These are phyloP conservation scores for Sungouiozyma intestinalis DNA, from an alignment of 805 yeast genomes.

Conservation along the genomic window DNA sequence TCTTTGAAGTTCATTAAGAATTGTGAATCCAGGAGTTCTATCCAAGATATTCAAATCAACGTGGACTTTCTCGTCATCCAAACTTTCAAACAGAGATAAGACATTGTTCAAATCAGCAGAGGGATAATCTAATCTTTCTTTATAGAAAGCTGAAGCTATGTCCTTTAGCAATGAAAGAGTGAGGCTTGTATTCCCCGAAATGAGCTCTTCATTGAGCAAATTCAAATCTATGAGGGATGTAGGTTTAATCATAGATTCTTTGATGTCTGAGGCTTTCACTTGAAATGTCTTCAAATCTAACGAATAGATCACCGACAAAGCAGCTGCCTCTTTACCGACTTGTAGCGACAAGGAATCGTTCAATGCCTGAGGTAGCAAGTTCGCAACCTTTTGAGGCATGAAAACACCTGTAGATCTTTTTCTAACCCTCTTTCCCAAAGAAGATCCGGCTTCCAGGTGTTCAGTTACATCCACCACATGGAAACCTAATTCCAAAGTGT, in stretches of 20 bases:
- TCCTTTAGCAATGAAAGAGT: constrained; percentile 11
- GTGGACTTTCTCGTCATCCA: constrained; percentile 77
- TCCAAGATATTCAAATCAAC: constrained; percentile 66
- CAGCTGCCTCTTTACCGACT: constrained; percentile 48
- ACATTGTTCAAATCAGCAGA: constrained; percentile 23
- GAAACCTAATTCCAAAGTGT: constrained; percentile 65
- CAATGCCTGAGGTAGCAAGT: constrained; percentile 58
- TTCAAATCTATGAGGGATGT: constrained; percentile 24
- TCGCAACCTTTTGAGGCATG: constrained; percentile 62
- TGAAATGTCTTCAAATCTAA: constrained; percentile 64
- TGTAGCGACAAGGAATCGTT: constrained; percentile 51
- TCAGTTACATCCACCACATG: constrained; percentile 76
- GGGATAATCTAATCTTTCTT: constrained; percentile 15
- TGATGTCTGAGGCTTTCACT: constrained; percentile 66
- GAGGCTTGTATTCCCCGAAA: constrained; percentile 2
- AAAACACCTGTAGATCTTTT: constrained; percentile 85
- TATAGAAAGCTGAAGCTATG: constrained; percentile 20
- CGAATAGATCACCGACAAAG: constrained; percentile 70
- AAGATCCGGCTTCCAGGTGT: constrained; percentile 59
- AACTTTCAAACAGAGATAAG: constrained; percentile 60
- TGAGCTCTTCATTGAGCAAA: constrained; percentile 14
- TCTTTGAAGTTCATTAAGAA: constrained; percentile 66
- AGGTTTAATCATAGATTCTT: constrained; percentile 62
- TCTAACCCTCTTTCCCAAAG: constrained; percentile 79
- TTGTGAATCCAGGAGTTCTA: constrained; percentile 41